Conservation (phyloP, 441 rosid genomes). For the Isatis lusitanica region DNA sequence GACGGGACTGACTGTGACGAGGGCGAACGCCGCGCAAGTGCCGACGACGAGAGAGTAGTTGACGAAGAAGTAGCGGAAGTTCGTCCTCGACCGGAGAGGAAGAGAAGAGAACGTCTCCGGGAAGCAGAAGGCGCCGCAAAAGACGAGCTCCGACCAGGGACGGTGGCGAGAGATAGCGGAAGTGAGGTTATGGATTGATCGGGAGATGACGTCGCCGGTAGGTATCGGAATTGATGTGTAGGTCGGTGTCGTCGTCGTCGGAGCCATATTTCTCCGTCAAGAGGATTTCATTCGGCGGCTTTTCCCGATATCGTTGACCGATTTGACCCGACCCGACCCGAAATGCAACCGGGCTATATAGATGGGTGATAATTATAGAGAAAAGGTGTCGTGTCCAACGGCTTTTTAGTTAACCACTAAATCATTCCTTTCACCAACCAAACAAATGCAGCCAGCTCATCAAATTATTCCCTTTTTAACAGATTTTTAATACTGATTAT, state of each 20-base stretch:
- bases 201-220: constrained; percentile 44
- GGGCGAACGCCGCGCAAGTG: constrained; percentile 28
- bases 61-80: constrained; percentile 39
- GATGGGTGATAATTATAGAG: not conserved
- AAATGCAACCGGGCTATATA: constrained; percentile 6
- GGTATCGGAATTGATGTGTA: constrained; percentile 61
- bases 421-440: constrained; percentile 3
- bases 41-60: constrained; percentile 43
- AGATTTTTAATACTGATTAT: not conserved
- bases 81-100: constrained; percentile 30
- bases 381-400: not conserved
- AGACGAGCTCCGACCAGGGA: constrained; percentile 57
- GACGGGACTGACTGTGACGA: constrained; percentile 37
- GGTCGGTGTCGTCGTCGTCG: constrained; percentile 29
- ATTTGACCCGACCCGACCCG: constrained; percentile 32
- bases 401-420: constrained; percentile 27
- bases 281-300: not conserved
- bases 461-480: not conserved
- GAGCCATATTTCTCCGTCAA: constrained; percentile 17
- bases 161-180: constrained; percentile 47
- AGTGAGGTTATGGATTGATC: constrained; percentile 49
- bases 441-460: constrained; percentile 6
- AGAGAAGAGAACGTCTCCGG: constrained; percentile 38
- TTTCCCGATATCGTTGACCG: constrained; percentile 10
- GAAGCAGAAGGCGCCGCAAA: constrained; percentile 33